A percentile compares a stretch with the other conserved stretches of the same genome.
These are phyloP conservation scores for Paspalum vaginatum DNA, from an alignment of 176 grass and related monocot genomes.

Conservation along the genomic window DNA sequence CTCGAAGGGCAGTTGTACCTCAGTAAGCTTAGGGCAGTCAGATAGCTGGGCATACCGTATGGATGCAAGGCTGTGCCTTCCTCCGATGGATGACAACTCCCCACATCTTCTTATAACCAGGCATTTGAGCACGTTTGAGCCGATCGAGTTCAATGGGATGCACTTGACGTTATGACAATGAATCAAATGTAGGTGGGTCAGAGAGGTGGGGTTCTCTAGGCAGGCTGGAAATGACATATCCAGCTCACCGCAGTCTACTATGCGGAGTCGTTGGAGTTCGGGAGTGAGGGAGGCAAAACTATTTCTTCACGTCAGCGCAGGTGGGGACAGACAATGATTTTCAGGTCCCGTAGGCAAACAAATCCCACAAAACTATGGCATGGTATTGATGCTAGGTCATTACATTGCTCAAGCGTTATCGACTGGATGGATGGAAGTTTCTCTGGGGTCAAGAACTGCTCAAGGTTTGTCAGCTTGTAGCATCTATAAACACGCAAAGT, in stretches of 20 bases:
- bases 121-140: not conserved
- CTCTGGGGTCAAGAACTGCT: slow-evolving; percentile 12
- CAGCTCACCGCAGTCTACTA: not conserved
- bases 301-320: not conserved
- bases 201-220: slow-evolving; percentile 25
- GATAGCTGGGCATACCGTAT: not conserved
- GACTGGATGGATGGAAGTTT: slow-evolving; percentile 17
- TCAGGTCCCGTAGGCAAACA: slow-evolving; percentile 24
- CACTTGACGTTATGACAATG: not conserved
- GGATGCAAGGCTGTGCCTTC: not conserved
- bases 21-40: not conserved
- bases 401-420: slow-evolving; percentile 8
- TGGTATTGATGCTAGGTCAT: slow-evolving; percentile 14
- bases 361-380: slow-evolving; percentile 19
- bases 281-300: slow-evolving; percentile 3
- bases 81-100: not conserved
- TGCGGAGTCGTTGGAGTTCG: not conserved
- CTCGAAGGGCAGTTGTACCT: not conserved
- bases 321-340: not conserved
- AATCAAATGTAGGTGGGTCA: slow-evolving; percentile 22
- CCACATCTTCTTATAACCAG: not conserved
- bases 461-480: not conserved
- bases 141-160: not conserved
- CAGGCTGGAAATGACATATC: not conserved
- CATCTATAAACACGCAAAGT: slow-evolving; percentile 1